Evolutionary conservation across 345 rosid genomes (phyloP), one percentile per base, ranked within the genome.

Genomic region (Euphorbia lathyris): DNA sequence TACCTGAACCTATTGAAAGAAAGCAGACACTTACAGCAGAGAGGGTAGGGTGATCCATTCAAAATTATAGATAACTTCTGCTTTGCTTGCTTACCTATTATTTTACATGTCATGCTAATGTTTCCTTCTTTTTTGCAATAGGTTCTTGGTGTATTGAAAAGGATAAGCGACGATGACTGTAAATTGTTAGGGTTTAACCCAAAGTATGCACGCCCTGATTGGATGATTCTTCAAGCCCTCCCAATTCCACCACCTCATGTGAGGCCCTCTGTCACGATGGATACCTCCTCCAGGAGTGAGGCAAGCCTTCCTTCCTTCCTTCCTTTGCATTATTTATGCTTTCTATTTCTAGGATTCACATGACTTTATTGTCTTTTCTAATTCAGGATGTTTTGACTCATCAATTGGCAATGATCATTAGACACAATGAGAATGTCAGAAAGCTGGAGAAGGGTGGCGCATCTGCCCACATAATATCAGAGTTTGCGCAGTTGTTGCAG

Each of bases 241-340:
- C 98, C 97, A 59, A 90, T 94, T 67, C 97, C 98, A 52, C 98
- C 98, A 72, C 98, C 97, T 70, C 98, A 95, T 63, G 97, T 94
- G 63, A 91, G 98, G 77, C 98, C 98, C 30, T 94, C 98, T 71
- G 97, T 94, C 59, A 91, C 91, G 98, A 87, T 91, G 93, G 92
- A 88, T 79, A 84, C 96, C 67, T 89, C 97, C 51, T 87, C 96
- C 62, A 80, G n/a, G n/a, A n/a, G n/a, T n/a, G n/a, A n/a, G n/a
- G n/a, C n/a, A n/a, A n/a, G n/a, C n/a, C n/a, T n/a, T 80, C 96
- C 89, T 88, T 93, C 72, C 82, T 77, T 85, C 48, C 52, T 69
- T 42, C 19, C n/a, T n/a, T n/a, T n/a, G n/a, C n/a, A n/a, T n/a
- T n/a, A n/a, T n/a, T n/a, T n/a, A n/a, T n/a, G n/a, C n/a, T n/a